Conservation (phyloP, 805 yeast species). For the Starmerella vaccinii region DNA sequence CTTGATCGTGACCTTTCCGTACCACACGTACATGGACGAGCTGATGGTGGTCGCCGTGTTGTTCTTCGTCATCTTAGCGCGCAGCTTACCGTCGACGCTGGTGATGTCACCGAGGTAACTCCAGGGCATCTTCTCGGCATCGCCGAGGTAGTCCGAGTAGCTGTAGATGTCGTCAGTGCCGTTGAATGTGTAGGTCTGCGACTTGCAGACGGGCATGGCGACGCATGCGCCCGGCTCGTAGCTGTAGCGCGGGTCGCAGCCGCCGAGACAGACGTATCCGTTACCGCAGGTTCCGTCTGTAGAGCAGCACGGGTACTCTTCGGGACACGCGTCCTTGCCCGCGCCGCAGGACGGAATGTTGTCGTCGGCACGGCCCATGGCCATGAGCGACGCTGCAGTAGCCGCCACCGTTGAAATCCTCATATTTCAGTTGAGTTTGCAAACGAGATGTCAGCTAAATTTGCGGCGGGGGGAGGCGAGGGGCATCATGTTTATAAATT, state of each 20-base stretch:
- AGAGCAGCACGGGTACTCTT: slow-evolving; percentile 73
- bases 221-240: slow-evolving; percentile 60
- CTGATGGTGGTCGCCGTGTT: slow-evolving; percentile 72
- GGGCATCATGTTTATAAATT: slow-evolving; percentile 4
- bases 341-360: slow-evolving; percentile 24
- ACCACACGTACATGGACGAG: slow-evolving; percentile 74
- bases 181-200: slow-evolving; percentile 26
- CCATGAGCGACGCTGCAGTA: slow-evolving; percentile 3
- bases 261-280: slow-evolving; percentile 70
- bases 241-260: slow-evolving; percentile 73
- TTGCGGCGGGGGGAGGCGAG: not conserved
- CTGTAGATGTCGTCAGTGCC: slow-evolving; percentile 30
- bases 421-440: slow-evolving; percentile 2
- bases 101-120: slow-evolving; percentile 45
- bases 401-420: slow-evolving; percentile 7
- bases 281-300: slow-evolving; percentile 72
- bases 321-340: slow-evolving; percentile 49
- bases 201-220: slow-evolving; percentile 59
- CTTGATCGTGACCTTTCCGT: slow-evolving; percentile 63
- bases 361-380: slow-evolving; percentile 11
- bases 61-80: slow-evolving; percentile 69
- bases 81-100: slow-evolving; percentile 43
- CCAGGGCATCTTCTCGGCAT: slow-evolving; percentile 59
- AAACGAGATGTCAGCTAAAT: not conserved
- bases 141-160: slow-evolving; percentile 51